Conservation (phyloP, 305 asterid genomes). For the Plantago rigida region DNA sequence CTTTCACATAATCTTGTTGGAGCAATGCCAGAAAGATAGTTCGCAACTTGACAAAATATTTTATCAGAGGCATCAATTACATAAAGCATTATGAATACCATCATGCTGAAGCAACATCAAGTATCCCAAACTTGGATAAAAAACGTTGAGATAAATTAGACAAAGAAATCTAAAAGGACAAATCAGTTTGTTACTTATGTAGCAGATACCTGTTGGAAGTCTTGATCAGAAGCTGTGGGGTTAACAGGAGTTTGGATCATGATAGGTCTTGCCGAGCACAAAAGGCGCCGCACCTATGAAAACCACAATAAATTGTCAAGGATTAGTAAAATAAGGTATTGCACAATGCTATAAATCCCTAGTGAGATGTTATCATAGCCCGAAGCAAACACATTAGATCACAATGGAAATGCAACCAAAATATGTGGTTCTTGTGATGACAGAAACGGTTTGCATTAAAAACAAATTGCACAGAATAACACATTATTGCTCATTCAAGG, state of each 20-base stretch:
- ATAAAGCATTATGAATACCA: no score
- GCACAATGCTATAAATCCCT: background rate
- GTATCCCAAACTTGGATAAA: conserved; percentile 17
- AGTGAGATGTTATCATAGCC: conserved; percentile 6
- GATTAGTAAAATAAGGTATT: background rate
- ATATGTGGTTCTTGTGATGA: background rate
- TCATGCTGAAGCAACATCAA: conserved; percentile 3
- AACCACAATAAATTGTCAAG: conserved; percentile 23
- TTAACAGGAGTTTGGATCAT: conserved; percentile 80
- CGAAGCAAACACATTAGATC: conserved; percentile 14
- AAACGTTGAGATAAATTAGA: background rate
- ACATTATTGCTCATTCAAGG: no score
- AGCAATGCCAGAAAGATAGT: no score
- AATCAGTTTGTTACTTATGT: conserved; percentile 18
- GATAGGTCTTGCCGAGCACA: conserved; percentile 88
- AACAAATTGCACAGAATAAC: background rate
- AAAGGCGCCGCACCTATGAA: conserved; percentile 71
- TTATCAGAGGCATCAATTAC: no score
- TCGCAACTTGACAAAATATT: no score
- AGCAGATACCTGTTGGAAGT: conserved; percentile 79
- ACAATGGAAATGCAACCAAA: background rate
- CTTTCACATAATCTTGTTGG: no score
- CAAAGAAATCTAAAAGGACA: conserved; percentile 11
- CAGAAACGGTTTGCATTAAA: background rate
- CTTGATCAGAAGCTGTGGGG: conserved; percentile 94